Evolutionary conservation across 2,329 filamentous ascomycete species (phyloP).

Genomic region (Lachnellula arida): DNA sequence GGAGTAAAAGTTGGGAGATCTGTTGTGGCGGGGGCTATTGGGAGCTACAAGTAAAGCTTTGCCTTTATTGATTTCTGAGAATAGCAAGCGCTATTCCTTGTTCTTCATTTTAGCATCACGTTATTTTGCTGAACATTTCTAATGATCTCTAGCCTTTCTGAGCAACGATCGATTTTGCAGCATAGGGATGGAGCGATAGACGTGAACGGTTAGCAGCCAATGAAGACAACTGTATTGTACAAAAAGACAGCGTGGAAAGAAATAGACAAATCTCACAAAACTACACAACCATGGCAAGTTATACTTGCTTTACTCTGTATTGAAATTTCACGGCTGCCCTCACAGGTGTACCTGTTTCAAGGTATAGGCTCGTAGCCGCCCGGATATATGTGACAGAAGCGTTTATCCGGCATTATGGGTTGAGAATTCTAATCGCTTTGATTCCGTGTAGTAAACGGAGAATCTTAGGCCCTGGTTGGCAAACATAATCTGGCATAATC

Average conservation of each 20-base stretch:
- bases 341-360: neutral
- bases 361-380: too few relatives aligned
- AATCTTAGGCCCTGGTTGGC: too few relatives aligned
- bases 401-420: neutral
- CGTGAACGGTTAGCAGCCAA: conserved; percentile 4
- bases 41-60: neutral
- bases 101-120: neutral
- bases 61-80: neutral
- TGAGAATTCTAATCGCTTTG: too few relatives aligned
- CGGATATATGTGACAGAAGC: neutral
- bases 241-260: conserved; percentile 19
- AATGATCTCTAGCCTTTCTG: conserved; percentile 5
- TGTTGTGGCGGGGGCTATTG: neutral
- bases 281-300: neutral
- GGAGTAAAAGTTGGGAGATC: too few relatives aligned
- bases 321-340: neutral
- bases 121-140: neutral
- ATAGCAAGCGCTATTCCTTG: neutral
- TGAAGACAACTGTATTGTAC: conserved; percentile 16
- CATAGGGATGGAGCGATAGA: neutral
- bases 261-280: conserved; percentile 12
- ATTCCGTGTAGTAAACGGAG: too few relatives aligned
- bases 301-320: neutral
- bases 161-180: neutral
- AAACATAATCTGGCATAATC: too few relatives aligned